Conservation (phyloP, 805 yeast species). For the Teunomyces funiuensis region DNA sequence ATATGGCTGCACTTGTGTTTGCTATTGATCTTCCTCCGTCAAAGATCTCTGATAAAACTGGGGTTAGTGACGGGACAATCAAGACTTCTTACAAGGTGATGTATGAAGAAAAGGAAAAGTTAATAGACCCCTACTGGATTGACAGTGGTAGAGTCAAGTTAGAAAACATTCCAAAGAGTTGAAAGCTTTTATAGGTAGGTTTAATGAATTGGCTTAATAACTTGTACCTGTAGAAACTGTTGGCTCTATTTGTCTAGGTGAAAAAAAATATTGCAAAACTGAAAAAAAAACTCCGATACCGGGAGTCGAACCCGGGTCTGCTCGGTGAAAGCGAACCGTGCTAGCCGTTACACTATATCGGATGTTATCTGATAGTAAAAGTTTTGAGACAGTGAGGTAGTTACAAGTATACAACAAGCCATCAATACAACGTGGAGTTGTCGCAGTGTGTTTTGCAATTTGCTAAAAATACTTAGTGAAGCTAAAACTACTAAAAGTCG, state of each 20-base stretch:
- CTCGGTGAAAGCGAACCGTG: conserved; percentile 86
- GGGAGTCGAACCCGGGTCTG: conserved; percentile 87
- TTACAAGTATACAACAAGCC: too few species aligned
- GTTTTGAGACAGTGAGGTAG: neutral
- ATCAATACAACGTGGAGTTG: too few species aligned
- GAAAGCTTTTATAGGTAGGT: conserved; percentile 1
- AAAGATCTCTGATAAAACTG: conserved; percentile 86
- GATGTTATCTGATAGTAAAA: conserved; percentile 1
- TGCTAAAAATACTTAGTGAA: too few species aligned
- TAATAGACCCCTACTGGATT: conserved; percentile 78
- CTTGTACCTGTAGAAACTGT: too few species aligned
- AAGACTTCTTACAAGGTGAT: conserved; percentile 85
- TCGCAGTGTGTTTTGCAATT: too few species aligned
- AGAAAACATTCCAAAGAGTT: conserved; percentile 39
- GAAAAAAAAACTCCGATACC: conserved; percentile 57
- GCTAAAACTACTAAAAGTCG: too few species aligned
- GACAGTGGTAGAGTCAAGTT: conserved; percentile 62
- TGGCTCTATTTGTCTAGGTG: neutral
- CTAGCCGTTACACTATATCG: conserved; percentile 34
- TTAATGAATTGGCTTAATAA: neutral
- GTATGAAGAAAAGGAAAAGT: conserved; percentile 61
- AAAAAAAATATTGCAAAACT: neutral
- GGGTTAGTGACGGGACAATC: conserved; percentile 96
- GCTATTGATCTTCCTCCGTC: conserved; percentile 73
- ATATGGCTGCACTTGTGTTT: conserved; percentile 89